A percentile compares a stretch with the other conserved stretches of the same genome.
Evolutionary conservation across 2,329 filamentous ascomycete species (phyloP).

Genomic region (Diaporthe sp.): DNA sequence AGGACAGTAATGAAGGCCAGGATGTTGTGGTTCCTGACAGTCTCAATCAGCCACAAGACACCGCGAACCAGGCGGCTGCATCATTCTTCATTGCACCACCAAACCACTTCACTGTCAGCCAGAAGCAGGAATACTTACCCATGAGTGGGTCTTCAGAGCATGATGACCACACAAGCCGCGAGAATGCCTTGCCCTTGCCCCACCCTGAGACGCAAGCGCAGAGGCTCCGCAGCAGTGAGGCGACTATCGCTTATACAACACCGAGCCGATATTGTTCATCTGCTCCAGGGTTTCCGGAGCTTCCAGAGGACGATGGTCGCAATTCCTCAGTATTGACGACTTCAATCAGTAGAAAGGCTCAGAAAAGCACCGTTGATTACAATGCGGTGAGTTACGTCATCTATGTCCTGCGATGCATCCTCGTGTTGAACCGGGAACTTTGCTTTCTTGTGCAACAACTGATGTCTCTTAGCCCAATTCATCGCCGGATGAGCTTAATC

Average conservation of each 20-base stretch:
- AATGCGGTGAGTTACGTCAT: neutral
- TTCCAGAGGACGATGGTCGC: neutral
- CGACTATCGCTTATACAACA: slow-evolving; percentile 54
- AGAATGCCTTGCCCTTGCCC: slow-evolving; percentile 37
- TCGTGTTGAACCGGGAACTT: neutral
- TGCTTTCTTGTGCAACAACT: neutral
- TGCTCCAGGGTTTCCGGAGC: slow-evolving; percentile 35
- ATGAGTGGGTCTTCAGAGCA: slow-evolving; percentile 45
- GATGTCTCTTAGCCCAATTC: slow-evolving; percentile 32
- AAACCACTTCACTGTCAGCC: slow-evolving; percentile 53
- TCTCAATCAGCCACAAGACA: neutral
- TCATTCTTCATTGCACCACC: slow-evolving; percentile 52
- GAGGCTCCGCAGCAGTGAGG: slow-evolving; percentile 49
- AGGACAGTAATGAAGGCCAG: slow-evolving; percentile 36
- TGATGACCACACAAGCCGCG: slow-evolving; percentile 35
- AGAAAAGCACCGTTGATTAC: neutral
- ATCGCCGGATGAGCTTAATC: slow-evolving; percentile 39
- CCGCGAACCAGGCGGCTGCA: slow-evolving; percentile 10
- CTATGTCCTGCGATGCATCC: neutral
- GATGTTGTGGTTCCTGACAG: slow-evolving; percentile 36
- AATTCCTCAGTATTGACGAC: slow-evolving; percentile 13
- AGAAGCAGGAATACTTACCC: slow-evolving; percentile 54
- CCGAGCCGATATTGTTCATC: slow-evolving; percentile 50
- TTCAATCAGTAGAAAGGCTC: slow-evolving; percentile 9
- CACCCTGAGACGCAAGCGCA: slow-evolving; percentile 34